Evolutionary conservation across 2,329 filamentous ascomycete genomes (phyloP), one percentile per base, ranked within the genome.

Genomic region (Penicillium sumatraense): DNA sequence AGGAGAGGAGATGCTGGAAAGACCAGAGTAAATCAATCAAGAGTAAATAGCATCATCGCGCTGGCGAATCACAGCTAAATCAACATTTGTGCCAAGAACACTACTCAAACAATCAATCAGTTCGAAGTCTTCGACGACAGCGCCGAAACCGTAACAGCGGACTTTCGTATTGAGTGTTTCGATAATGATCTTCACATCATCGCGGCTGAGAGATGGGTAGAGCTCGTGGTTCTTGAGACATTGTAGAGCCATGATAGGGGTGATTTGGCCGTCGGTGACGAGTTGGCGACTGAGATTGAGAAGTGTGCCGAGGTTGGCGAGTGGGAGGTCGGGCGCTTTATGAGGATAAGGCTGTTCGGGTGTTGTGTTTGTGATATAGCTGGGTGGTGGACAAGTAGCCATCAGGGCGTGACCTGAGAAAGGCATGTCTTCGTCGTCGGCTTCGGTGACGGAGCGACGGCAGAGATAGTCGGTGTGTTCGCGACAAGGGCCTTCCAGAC

Each of bases 161-260:
- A 96, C 87, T 76, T 96, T 97, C 53, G 83, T 83, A 64, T 85
- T 80, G 53, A 98, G 80, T 54, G 91, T 89, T 48, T 87, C 86
- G 48, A 89, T 86, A 62, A 97, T 80, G 59, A 80, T 82, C 64
- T 83, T 80, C 63, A 96, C 86, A 68, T 97, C 91, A 35, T 85
- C 82, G 49, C 77, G 74, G 14, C 80, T 85, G 61, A 97, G 76
- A 62, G 89, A 85, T 5, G 71, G 70, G 60, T 93, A 86, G 58
- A 88, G 81, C 33, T 89, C 85, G 73, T 95, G 88, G 42, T 81
- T 83, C 59, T 91, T 79, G 47, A 98, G 83, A 76, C 90, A 89
- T 47, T 91, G 89, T 86, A 95, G 93, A 0, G 93, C 93, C 91
- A 96, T 96, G 62, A 97, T 90, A 0, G 95, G 95, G 16, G 93